Percentiles rank a stretch among this genome's conserved stretches.
phyloP scores from a whole-genome alignment of 163 green algal species.

The Volvox carteri region DNA sequence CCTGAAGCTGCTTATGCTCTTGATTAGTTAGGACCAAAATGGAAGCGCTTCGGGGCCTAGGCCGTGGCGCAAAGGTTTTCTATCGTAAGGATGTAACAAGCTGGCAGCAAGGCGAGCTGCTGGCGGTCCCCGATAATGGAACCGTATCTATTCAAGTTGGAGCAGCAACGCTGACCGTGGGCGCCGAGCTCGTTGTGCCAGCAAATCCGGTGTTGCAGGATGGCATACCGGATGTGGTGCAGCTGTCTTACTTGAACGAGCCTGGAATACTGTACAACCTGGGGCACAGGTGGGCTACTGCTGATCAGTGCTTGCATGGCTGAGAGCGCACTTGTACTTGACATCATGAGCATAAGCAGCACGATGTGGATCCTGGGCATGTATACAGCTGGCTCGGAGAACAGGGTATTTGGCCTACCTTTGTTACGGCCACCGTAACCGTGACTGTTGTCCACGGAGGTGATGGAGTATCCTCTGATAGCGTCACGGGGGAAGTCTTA shows the following conservation, averaged over 20 bases:
- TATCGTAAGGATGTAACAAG: constrained; percentile 34
- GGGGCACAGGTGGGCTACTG: constrained; percentile 61
- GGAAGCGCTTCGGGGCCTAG: constrained; percentile 10
- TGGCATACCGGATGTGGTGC: constrained; percentile 78
- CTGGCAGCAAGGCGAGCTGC: constrained; percentile 33
- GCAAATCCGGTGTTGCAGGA: constrained; percentile 63
- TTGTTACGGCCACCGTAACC: too few species aligned
- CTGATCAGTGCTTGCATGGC: background rate
- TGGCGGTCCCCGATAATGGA: background rate
- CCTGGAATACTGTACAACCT: constrained; percentile 90
- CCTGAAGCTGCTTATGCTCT: too few species aligned
- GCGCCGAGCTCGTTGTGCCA: constrained; percentile 10
- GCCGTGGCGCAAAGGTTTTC: constrained; percentile 30
- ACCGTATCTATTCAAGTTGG: constrained; percentile 36
- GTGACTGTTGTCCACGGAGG: too few species aligned
- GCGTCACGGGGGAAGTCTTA: too few species aligned
- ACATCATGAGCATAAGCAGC: too few species aligned
- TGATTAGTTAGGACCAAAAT: constrained; percentile 1
- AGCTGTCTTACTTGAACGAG: constrained; percentile 92
- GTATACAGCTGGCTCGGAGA: too few species aligned
- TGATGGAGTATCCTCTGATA: too few species aligned
- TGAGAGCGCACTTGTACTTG: too few species aligned
- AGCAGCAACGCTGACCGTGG: constrained; percentile 5
- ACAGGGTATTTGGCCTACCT: too few species aligned
- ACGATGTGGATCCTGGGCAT: too few species aligned